These are phyloP conservation scores for Aquanectria penicillioides DNA, from an alignment of 2,329 filamentous ascomycete genomes.

Conservation along the genomic window DNA sequence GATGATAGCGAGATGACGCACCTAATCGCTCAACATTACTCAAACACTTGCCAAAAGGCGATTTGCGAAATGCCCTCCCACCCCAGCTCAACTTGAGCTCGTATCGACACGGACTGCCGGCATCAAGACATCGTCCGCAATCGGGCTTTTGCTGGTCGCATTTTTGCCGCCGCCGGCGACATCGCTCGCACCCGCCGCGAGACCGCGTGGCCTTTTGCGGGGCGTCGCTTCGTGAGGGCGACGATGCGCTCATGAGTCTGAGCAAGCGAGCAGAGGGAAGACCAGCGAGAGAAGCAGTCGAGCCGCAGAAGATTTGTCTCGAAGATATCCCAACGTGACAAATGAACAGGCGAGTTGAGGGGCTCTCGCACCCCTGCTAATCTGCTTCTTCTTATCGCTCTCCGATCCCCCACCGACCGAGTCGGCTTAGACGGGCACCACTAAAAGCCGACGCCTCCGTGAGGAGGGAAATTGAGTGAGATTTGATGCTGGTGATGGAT, in stretches of 20 bases:
- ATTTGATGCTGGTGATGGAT: too few relatives aligned
- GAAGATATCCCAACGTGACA: too few relatives aligned
- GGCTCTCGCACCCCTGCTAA: too few relatives aligned
- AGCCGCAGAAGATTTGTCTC: too few relatives aligned
- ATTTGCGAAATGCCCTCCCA: constrained; percentile 27
- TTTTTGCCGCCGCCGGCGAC: constrained; percentile 27
- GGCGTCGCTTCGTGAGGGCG: too few relatives aligned
- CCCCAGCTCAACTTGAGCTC: constrained; percentile 26
- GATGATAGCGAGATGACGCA: background rate
- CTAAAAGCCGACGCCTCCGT: too few relatives aligned
- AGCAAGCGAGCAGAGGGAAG: background rate
- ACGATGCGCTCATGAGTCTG: too few relatives aligned
- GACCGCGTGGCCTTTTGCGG: constrained; percentile 18
- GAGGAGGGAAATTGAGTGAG: too few relatives aligned
- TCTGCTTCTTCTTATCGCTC: too few relatives aligned
- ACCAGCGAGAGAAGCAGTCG: too few relatives aligned
- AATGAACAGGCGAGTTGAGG: background rate
- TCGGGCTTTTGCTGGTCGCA: constrained; percentile 31
- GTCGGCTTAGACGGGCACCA: too few relatives aligned
- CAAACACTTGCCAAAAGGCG: constrained; percentile 25
- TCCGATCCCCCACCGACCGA: too few relatives aligned
- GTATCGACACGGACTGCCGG: constrained; percentile 22
- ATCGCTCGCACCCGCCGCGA: constrained; percentile 28
- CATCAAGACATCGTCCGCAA: constrained; percentile 24
- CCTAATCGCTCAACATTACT: constrained; percentile 12